phyloP scores from a whole-genome alignment of 768 basidiomycete genomes.

The Tricholoma bakamatsutake region DNA sequence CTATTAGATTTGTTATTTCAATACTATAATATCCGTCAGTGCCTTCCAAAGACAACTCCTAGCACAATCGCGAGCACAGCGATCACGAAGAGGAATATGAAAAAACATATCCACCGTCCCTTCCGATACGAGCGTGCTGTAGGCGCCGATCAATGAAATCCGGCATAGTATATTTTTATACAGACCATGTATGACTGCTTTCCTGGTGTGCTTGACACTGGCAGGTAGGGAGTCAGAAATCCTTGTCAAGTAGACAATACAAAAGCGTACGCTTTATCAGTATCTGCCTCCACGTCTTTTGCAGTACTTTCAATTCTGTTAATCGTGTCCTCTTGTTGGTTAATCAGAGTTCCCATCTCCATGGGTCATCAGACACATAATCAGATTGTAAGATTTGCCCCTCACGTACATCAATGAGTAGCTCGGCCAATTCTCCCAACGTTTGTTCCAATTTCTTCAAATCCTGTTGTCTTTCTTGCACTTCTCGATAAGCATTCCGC shows the following conservation, averaged over 20 bases:
- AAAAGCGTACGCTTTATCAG: conserved; percentile 57
- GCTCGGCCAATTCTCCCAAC: conserved; percentile 79
- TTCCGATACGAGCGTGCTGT: conserved; percentile 62
- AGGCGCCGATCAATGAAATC: conserved; percentile 9
- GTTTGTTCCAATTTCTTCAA: conserved; percentile 83
- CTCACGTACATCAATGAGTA: conserved; percentile 74
- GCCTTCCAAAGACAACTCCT: conserved; percentile 35
- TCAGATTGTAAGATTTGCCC: not conserved
- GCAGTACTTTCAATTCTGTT: conserved; percentile 59
- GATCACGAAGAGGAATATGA: conserved; percentile 48
- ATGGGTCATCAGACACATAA: not conserved
- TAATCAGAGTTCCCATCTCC: conserved; percentile 74
- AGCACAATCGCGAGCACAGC: conserved; percentile 56
- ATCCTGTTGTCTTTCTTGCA: conserved; percentile 84
- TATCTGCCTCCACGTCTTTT: conserved; percentile 56
- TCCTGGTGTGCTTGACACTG: conserved; percentile 57
- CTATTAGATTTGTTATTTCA: not conserved
- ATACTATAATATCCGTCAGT: conserved; percentile 5
- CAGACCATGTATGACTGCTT: conserved; percentile 55
- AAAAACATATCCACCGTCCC: conserved; percentile 86
- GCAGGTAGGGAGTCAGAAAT: conserved; percentile 1
- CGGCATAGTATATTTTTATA: conserved; percentile 4
- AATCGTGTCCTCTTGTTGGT: conserved; percentile 77
- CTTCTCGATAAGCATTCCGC: conserved; percentile 77
- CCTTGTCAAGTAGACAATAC: not conserved